Base-by-base conservation (phyloP, 2,329 filamentous ascomycete genomes). In the Fusarium floridanum region DNA sequence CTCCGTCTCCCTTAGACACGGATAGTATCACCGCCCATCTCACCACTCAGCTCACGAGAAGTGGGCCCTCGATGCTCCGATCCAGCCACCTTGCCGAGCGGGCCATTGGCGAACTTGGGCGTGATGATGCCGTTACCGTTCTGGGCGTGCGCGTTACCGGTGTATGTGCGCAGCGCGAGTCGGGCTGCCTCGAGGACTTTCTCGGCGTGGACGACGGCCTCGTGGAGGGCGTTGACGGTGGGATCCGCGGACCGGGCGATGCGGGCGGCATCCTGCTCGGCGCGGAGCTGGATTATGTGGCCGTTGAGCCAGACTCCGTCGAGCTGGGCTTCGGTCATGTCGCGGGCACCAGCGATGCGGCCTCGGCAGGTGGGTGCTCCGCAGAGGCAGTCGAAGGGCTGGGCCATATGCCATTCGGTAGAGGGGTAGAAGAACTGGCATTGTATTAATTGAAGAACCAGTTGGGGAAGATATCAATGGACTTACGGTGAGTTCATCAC, bases 351-450 rank as follows among this genome's bases (percentile, higher is more conserved):
- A 50, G 83, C 81, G 72, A 94, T 93, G 72, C 82, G 85, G 17
- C 91, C 91, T 62, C 87, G 86, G 83, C 92, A 94, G 22, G 84
- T 83, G 0, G 84, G 75, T 6, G 85, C 86, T 71, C 86, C 86
- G 80, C 92, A 94, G 68, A 88, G 84, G 80, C 92, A 94, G 69
- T 88, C 83, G 79, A 94, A 94, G 5, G 91, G 87, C 84, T 94
- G 92, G 36, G 90, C 90, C 92, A 94, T 94, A 78, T 86, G 78
- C 91, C 91, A 94, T 82, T 94, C 92, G 2, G 92, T 94, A 64
- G 91, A 93, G 5, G 92, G 92, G 77, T 94, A 94, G 83, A 94
- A 94, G 84, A 94, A 94, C 80, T 89, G 62, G 1, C 14, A 17
- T 22, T 32, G 3, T 1, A 24, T 73, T 9, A 75, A 43, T 20